phyloP scores from a whole-genome alignment of 176 grass and related monocot genomes.

The Carex kokanica region DNA sequence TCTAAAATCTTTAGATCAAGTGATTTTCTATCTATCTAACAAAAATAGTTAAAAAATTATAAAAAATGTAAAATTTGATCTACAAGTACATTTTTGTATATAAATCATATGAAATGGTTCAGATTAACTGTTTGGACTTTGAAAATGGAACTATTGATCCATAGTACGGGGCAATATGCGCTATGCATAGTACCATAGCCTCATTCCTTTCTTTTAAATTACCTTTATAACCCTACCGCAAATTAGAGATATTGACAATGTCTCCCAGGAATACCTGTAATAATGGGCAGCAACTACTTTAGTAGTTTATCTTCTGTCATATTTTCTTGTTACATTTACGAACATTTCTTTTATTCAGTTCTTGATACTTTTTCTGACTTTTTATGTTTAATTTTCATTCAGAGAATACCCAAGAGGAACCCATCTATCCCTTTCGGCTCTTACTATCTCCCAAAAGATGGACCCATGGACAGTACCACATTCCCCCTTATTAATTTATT shows the following conservation, averaged over 20 bases:
- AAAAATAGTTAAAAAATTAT: too few species aligned
- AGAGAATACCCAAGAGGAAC: slow-evolving; percentile 80
- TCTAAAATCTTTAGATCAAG: too few species aligned
- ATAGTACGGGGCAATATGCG: too few species aligned
- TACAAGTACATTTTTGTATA: too few species aligned
- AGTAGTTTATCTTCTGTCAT: slow-evolving; percentile 24
- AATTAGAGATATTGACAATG: background rate
- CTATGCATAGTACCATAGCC: too few species aligned
- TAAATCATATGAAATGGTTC: too few species aligned
- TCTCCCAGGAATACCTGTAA: background rate
- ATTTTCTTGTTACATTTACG: slow-evolving; percentile 21
- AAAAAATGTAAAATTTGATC: too few species aligned
- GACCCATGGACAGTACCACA: slow-evolving; percentile 19
- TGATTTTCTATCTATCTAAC: too few species aligned
- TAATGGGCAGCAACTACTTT: background rate
- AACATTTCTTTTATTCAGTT: background rate
- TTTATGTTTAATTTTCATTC: slow-evolving; percentile 34
- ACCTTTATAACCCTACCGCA: background rate
- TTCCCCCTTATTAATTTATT: slow-evolving; percentile 72
- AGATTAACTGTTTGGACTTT: too few species aligned
- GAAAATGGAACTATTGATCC: too few species aligned
- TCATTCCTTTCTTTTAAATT: background rate
- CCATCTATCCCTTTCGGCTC: slow-evolving; percentile 62
- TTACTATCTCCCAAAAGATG: slow-evolving; percentile 74
- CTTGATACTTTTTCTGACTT: slow-evolving; percentile 8